Evolutionary conservation across 331 rosid species (phyloP), one percentile per base, ranked within the genome.

Genomic region (Pyracantha coccinea): DNA sequence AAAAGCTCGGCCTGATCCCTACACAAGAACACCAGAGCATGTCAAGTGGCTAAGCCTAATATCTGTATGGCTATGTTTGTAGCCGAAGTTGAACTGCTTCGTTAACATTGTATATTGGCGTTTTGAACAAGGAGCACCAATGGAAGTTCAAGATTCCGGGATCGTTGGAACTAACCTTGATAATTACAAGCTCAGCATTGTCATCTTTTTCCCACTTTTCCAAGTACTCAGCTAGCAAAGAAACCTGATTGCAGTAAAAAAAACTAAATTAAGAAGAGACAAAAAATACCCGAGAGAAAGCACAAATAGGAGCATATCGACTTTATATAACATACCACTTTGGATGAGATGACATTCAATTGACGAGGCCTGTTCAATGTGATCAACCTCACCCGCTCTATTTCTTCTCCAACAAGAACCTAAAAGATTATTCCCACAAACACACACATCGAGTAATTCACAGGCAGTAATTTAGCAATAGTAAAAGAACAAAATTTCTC

Each of bases 1-100:
- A 75, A 92, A 94, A 50, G 97, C 99, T 76, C 99, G 85, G 41
- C 99, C 97, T 73, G 88, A 80, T 29, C 99, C 99, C 97, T 94
- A 54, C 20, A 68, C 58, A 50, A 85, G 55, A 66, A 74, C 64
- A 31, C 16, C 50, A 57, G 15, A 68, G 23, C 33, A 3, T 19
- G 24, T 27, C 17, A 58, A 66, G 63, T 54, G 8, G 45, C 61
- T 35, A 28, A 10, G 20, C 55, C 55, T 50, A 16, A 6, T 21
- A 27, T 19, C 27, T 55, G n/a, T 4, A 6, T 55, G 29, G 4
- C n/a, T 50, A 45, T 12, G 12, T 57, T 23, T 44, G 47, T 38
- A 3, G 45, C 45, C 45, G 0, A 38, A 38, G 45, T 38, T 38
- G 45, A 38, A 38, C 45, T 38, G 45, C 45, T 38, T 10, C 45